Evolutionary conservation across 2,329 filamentous ascomycete species (phyloP), one percentile per base, ranked within the genome.

Genomic region (Trichoderma sp.): DNA sequence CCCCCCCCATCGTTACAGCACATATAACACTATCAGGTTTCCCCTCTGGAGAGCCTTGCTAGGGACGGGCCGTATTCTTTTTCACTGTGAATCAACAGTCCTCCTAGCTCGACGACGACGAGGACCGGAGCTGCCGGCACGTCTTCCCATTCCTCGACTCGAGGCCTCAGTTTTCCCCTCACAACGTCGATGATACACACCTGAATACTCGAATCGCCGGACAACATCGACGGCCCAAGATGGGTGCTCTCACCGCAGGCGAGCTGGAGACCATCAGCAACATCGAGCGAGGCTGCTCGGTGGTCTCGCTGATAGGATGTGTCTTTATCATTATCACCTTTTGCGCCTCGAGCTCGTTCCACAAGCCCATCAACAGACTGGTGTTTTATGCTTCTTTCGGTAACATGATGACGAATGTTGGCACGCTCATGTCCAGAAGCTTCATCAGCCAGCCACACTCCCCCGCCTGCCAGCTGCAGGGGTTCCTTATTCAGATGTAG

Each of bases 361-460:
- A 90, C 72, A 94, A 93, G 73, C 90, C 91, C n/a, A 93, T 95
- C 78, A 95, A 95, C 73, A 84, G 92, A 19, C 82, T 96, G 0
- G 88, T 94, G 10, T 94, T 96, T 75, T 95, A 90, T 74, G 91
- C 92, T 7, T 90, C 90, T 0, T 90, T 91, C 72, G 92, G 91
- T 9, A 96, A 96, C 72, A 82, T 94, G 70, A 81, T 93, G 76
- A 86, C 86, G 67, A 94, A 92, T 74, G 83, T 92, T 19, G 91
- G 88, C 1, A 93, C 91, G 0, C 76, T 94, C 41, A 91, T 94
- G 72, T 88, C 89, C 0, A 83, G 84, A 43, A 81, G 83, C 1
- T 90, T 86, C 45, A 77, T 91, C 7, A 69, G 72, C 2, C 72
- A 78, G 9, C 76, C 81, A 1, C 68, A 78, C 17, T 83, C 81